Conservation (phyloP, 2,329 filamentous ascomycete genomes). For the Colletotrichum musae region DNA sequence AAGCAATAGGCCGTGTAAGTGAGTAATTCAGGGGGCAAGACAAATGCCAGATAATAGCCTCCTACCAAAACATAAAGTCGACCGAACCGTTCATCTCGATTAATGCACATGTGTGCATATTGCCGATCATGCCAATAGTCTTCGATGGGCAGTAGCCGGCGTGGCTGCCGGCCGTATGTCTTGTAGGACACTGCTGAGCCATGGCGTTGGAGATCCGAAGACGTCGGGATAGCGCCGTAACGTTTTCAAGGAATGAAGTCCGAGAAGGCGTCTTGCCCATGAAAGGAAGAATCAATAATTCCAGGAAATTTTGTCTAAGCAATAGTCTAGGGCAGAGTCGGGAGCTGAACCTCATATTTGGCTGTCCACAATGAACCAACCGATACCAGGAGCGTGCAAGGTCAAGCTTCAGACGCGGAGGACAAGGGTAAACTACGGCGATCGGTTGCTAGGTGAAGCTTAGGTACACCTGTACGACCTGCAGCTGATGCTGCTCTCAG, state of each 20-base stretch:
- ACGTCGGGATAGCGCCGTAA: conserved; percentile 3
- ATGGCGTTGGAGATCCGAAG: conserved; percentile 44
- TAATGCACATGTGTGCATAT: conserved; percentile 85
- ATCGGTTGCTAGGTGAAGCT: conserved; percentile 8
- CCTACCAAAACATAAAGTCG: conserved; percentile 84
- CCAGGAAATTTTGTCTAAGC: neutral
- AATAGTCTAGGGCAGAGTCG: neutral
- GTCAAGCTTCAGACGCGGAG: conserved; percentile 18
- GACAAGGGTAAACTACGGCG: conserved; percentile 26
- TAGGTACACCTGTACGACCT: conserved; percentile 4
- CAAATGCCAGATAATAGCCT: neutral
- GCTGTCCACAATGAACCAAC: neutral
- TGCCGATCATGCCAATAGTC: conserved; percentile 85
- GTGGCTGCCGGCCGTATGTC: conserved; percentile 48
- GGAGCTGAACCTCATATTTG: neutral
- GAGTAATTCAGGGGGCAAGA: neutral
- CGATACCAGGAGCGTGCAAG: neutral
- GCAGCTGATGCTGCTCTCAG: conserved; percentile 19
- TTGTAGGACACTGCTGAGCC: conserved; percentile 51
- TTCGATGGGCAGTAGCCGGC: conserved; percentile 75
- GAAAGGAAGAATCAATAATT: neutral
- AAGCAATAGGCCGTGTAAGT: neutral
- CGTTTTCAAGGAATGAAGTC: neutral
- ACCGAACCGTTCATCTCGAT: conserved; percentile 81
- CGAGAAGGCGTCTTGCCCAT: neutral